phyloP scores from a whole-genome alignment of 176 grass and related monocot genomes.

The Carex pumila region DNA sequence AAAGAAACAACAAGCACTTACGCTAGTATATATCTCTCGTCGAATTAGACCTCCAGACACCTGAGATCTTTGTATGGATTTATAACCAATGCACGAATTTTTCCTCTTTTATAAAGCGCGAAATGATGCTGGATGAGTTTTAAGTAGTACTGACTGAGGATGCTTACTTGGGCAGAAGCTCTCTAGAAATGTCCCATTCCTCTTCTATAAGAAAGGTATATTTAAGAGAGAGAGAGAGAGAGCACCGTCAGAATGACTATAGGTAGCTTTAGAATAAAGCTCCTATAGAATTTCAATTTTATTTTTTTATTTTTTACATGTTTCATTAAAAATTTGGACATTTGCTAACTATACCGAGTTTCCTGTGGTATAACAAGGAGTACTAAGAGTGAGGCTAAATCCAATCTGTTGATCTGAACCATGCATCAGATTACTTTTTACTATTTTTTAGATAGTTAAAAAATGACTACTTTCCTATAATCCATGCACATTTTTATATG shows the following conservation, averaged over 20 bases:
- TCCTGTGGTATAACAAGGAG: background rate
- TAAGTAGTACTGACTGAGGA: background rate
- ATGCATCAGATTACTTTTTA: too few relatives aligned
- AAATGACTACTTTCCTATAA: too few relatives aligned
- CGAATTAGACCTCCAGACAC: background rate
- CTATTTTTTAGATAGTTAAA: too few relatives aligned
- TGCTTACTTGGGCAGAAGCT: background rate
- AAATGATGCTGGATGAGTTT: background rate
- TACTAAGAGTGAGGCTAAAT: background rate
- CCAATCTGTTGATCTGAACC: too few relatives aligned
- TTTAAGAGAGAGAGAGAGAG: background rate
- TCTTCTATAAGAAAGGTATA: conserved; percentile 17
- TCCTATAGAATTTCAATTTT: background rate
- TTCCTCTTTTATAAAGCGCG: background rate
- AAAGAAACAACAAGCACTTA: background rate
- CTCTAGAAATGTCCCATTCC: conserved; percentile 15
- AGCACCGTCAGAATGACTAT: background rate
- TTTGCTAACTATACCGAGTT: background rate
- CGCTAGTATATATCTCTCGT: background rate
- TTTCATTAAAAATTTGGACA: background rate
- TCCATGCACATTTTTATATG: too few relatives aligned
- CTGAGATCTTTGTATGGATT: background rate
- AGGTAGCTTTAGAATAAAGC: background rate
- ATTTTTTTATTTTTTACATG: background rate
- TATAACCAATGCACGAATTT: conserved; percentile 4